Evolutionary conservation across 2,329 filamentous ascomycete species (phyloP), one percentile per base, ranked within the genome.

Genomic region (Monosporascus sp.): DNA sequence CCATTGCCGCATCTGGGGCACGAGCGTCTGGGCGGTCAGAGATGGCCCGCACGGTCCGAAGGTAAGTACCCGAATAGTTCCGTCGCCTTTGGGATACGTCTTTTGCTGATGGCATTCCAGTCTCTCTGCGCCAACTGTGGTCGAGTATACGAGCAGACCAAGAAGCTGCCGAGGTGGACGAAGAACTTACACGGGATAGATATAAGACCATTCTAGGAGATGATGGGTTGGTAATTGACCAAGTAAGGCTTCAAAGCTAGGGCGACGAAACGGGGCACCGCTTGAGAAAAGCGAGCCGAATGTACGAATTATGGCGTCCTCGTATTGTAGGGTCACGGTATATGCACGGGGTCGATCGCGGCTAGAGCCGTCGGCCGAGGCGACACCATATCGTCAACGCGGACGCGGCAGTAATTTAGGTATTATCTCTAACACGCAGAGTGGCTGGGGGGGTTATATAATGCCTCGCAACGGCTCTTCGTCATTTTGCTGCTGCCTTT

Each of bases 121-220:
- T 88, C 89, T 31, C 82, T 97, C 4, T 97, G 93, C 75, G 89
- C 92, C 71, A 97, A 96, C 68, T 97, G 93, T 68, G 93, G 91
- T 52, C 86, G 92, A 61, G 74, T 93, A 20, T 97, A 89, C 68
- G 93, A 97, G 72, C 86, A 90, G 51, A 89, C 95, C 70, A 87
- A 89, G 71, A 85, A 86, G 59, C 78, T 96, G 0, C 92, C 93
- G 8, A 82, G 84, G 27, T 91, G 87, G 85, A 84, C 84, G 3
- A 84, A 84, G 65, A 82, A 85, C 55, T 75, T 93, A 47, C 90
- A 91, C 65, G 46, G 55, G 15, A 62, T 59, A 46, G 72, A 74
- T 51, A 48, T 60, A 37, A 64, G 68, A 43, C 60, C 58, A 49
- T 57, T 56, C 25, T 62, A 58, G 58, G 27, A 11, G 37, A 37